Base-by-base conservation (phyloP, 257 asterid species). In the Solanum tacnaense region DNA sequence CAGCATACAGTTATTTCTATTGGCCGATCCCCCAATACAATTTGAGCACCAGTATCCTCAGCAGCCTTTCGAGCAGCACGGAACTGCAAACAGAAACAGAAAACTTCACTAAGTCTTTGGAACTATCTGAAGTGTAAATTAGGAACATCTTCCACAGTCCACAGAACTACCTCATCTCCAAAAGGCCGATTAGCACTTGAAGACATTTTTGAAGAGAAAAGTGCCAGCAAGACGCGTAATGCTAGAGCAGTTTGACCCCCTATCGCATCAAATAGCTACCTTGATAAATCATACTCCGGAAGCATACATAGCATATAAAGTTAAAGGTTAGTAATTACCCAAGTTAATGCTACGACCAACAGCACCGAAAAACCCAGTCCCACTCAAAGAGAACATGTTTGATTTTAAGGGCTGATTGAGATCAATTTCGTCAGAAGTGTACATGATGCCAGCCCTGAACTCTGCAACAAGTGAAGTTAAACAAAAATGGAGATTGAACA, bases 381-480 rank as follows among this genome's bases (percentile, higher is more conserved):
- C 99, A 73, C 91, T 94, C 58, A 96, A 90, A 84, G 99, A 92
- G 90, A 96, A 96, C 94, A 92, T 88, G 92, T 92, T 93, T 34
- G 98, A 93, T 29, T 90, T 92, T n/a, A 96, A 88, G 67, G 90
- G 91, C 89, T 91, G 94, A 89, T 89, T 87, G 86, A 89, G 88
- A 68, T 89, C 93, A 65, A 68, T 91, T 29, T 93, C 94, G n/a
- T 92, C 93, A 21, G 95, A 88, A 82, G 90, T 88, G 86, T 96
- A 96, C 99, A 96, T 95, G 89, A 96, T 94, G 92, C 98, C 99
- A 86, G 98, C 99, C 94, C 98, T 96, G 97, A 90, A 89, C 94
- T 89, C 98, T 93, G 98, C 91, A 91, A 90, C 88, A 91, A 86
- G 90, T 93, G 92, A 93, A 91, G 92, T 92, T 86, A 94, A 90